These are phyloP conservation scores for Suhomyces kilbournensis DNA, from an alignment of 805 yeast species.

Conservation along the genomic window DNA sequence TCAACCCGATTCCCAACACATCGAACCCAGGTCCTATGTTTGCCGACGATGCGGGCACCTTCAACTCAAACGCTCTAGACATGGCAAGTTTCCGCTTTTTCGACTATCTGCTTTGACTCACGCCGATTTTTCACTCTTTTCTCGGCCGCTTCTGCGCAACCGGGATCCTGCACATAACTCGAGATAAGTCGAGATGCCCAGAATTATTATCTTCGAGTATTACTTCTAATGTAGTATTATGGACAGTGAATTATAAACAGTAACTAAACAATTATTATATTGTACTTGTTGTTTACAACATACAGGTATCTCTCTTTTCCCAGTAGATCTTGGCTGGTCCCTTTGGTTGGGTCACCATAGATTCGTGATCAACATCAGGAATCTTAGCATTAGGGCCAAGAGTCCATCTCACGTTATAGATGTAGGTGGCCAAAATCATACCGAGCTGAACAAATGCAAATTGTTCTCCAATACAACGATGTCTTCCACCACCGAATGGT, in stretches of 20 bases:
- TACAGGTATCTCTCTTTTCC: slow-evolving; percentile 56
- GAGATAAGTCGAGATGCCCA: not conserved
- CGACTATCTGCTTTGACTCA: not conserved
- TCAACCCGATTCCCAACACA: slow-evolving; percentile 88
- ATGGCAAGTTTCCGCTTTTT: not conserved
- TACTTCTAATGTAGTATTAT: no score
- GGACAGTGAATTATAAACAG: not conserved
- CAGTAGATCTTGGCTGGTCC: slow-evolving; percentile 70
- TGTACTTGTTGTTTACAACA: slow-evolving; percentile 4
- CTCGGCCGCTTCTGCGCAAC: not conserved
- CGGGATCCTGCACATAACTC: not conserved
- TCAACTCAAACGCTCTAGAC: slow-evolving; percentile 45
- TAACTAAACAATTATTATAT: not conserved
- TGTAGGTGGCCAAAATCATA: slow-evolving; percentile 68
- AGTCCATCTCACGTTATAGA: slow-evolving; percentile 77
- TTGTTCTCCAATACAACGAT: slow-evolving; percentile 98
- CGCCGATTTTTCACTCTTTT: not conserved
- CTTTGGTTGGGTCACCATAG: slow-evolving; percentile 90
- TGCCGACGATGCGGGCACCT: slow-evolving; percentile 95
- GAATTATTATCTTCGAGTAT: no score
- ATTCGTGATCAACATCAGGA: slow-evolving; percentile 74
- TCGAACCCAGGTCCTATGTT: slow-evolving; percentile 99
- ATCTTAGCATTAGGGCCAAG: slow-evolving; percentile 40
- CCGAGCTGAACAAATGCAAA: slow-evolving; percentile 95
- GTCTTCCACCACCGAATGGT: slow-evolving; percentile 99